Evolutionary conservation across 83 land plant species (phyloP).

Genomic region (Larix sibirica): DNA sequence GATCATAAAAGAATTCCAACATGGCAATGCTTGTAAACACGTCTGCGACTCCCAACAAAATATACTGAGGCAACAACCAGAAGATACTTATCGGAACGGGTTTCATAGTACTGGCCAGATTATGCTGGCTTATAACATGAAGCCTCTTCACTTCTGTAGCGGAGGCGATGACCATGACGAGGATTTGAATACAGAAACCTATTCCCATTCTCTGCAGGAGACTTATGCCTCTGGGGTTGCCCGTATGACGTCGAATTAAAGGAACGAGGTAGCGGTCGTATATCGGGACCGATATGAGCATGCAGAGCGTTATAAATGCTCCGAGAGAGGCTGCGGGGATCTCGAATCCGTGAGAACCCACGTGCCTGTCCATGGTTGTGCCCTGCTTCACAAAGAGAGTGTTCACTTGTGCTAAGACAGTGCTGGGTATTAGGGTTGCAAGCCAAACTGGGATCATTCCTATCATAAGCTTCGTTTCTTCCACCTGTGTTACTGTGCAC

Average conservation of each 20-base stretch:
- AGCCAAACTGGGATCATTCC: constrained; percentile 49
- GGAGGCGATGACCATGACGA: constrained; percentile 45
- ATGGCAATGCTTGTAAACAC: constrained; percentile 60
- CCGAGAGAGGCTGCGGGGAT: constrained; percentile 50
- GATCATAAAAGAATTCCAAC: constrained; percentile 82
- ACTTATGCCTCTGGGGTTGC: constrained; percentile 16
- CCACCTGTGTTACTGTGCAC: constrained; percentile 38
- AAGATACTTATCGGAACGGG: constrained; percentile 72
- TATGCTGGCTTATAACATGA: constrained; percentile 25
- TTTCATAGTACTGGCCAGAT: constrained; percentile 11
- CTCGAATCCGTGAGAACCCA: constrained; percentile 20
- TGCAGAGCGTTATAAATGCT: constrained; percentile 26
- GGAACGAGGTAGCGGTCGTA: constrained; percentile 35
- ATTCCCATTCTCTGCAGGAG: constrained; percentile 34
- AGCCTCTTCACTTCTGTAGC: constrained; percentile 45
- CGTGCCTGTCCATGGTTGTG: constrained; percentile 25
- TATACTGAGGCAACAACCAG: constrained; percentile 69
- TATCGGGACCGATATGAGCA: constrained; percentile 20
- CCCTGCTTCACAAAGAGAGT: constrained; percentile 40
- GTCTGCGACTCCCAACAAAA: constrained; percentile 55
- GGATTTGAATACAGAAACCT: constrained; percentile 35
- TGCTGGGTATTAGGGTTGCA: constrained; percentile 59
- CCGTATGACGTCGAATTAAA: constrained; percentile 1
- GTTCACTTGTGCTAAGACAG: constrained; percentile 51
- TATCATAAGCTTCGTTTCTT: constrained; percentile 35